Conservation (phyloP, 345 rosid species). For the Nephelium lappaceum region DNA sequence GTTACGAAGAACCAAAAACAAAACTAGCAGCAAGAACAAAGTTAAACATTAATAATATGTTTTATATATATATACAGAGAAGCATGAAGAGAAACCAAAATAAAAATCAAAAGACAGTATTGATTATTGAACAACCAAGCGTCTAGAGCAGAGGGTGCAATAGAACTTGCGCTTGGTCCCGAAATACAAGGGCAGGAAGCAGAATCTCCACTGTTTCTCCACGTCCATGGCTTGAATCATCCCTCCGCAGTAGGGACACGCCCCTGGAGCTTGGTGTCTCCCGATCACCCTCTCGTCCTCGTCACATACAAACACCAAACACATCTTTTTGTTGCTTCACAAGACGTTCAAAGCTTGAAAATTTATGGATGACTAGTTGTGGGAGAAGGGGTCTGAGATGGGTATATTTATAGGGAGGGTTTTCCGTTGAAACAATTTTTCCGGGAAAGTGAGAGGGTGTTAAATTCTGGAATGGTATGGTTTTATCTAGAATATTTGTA, state of each 20-base stretch:
- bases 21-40: no score
- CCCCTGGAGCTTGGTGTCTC: constrained; percentile 79
- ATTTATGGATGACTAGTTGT: no score
- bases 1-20: no score
- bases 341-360: no score
- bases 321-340: constrained; percentile 44
- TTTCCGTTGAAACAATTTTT: not conserved
- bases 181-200: constrained; percentile 74
- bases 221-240: constrained; percentile 71
- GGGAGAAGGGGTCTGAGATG: not conserved
- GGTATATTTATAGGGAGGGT: constrained; percentile 2
- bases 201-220: constrained; percentile 80
- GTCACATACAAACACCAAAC: constrained; percentile 90
- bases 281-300: constrained; percentile 76
- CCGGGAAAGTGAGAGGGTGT: not conserved
- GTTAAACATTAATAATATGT: not conserved
- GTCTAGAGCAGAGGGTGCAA: constrained; percentile 65
- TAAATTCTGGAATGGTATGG: not conserved
- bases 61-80: not conserved
- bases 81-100: not conserved
- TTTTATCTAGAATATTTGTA: not conserved
- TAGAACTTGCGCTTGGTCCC: constrained; percentile 59
- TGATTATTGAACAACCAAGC: constrained; percentile 43
- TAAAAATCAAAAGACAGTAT: not conserved
- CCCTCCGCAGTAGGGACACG: constrained; percentile 95